Base-by-base conservation (phyloP, 192 early-diverging fungal species). In the Coemansia sp. region DNA sequence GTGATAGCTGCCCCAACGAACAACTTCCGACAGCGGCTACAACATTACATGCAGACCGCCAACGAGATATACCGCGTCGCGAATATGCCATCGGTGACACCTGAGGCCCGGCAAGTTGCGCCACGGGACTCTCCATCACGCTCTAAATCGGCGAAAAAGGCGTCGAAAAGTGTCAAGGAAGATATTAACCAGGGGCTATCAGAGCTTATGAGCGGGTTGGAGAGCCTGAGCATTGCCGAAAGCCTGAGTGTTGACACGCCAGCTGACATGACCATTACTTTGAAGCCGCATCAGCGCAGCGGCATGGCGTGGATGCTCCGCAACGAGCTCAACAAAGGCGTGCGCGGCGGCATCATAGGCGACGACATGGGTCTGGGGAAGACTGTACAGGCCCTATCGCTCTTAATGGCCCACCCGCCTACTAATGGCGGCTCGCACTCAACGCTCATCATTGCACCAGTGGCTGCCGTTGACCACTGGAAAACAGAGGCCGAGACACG, bases 291-390 rank as follows among this genome's bases (percentile, higher is more conserved):
- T 59, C 88, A 89, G 69, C 83, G 83, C 43, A 79, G 79, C 57
- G 88, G 85, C 3, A 57, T 89, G 25, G 72, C 79, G 2, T 89
- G 88, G 88, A 76, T 90, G 72, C 66, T 69, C 21, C 75, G 80
- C 28, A 83, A 83, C 78, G 88, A 90, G 48, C 58, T 61, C 10
- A 67, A 77, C 28, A 64, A 18, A 3, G 13, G 66, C 3, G 53
- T 47, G 12, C 68, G 74, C 3, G 88, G 88, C 35, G 88, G 88
- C 6, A 81, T 88, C 39, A 67, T 90, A 0, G 85, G 82, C 2
- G 88, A 90, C 64, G 88, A 90, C 58, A 88, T 88, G 88, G 91
- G 88, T 13, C 68, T 89, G 42, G 88, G 88, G 5, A 91, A 94
- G 70, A 93, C 93, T 0, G 66, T 94, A 2, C 91, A 94, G 67